Conservation (phyloP, 192 early-diverging fungal species). For the Backusella luteola region DNA sequence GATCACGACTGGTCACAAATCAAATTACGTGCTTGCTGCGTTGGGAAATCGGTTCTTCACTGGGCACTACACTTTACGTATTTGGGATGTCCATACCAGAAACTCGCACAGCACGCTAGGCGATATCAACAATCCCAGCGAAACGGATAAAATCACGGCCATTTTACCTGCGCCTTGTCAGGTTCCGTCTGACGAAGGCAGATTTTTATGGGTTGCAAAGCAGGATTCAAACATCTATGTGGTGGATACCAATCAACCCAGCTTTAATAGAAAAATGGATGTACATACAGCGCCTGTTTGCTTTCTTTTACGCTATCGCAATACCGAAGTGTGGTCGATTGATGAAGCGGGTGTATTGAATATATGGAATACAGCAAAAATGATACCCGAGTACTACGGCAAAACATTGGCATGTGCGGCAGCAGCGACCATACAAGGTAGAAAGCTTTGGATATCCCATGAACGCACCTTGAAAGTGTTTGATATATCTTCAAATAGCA, state of each 20-base stretch:
- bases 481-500: conserved; percentile 28
- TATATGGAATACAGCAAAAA: conserved; percentile 41
- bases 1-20: conserved; percentile 37
- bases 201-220: conserved; percentile 64
- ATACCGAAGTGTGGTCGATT: conserved; percentile 61
- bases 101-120: conserved; percentile 41
- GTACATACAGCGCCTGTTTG: conserved; percentile 44
- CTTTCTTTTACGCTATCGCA: conserved; percentile 53
- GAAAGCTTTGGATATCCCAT: conserved; percentile 58
- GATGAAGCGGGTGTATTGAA: conserved; percentile 62
- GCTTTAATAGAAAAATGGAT: not conserved
- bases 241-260: conserved; percentile 36
- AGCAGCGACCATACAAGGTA: conserved; percentile 36
- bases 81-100: conserved; percentile 46
- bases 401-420: conserved; percentile 42
- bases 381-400: not conserved
- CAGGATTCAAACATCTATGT: conserved; percentile 59
- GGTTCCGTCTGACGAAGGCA: conserved; percentile 51
- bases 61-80: conserved; percentile 37
- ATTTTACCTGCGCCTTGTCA: conserved; percentile 56
- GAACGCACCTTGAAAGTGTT: conserved; percentile 58
- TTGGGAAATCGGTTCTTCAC: conserved; percentile 49
- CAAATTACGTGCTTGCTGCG: conserved; percentile 46
- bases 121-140: conserved; percentile 38
- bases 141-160: conserved; percentile 21